Percentiles rank a stretch among this genome's conserved stretches.
phyloP scores from a whole-genome alignment of 225 moss, liverwort and hornwort species.

The Rhytidiadelphus loreus region DNA sequence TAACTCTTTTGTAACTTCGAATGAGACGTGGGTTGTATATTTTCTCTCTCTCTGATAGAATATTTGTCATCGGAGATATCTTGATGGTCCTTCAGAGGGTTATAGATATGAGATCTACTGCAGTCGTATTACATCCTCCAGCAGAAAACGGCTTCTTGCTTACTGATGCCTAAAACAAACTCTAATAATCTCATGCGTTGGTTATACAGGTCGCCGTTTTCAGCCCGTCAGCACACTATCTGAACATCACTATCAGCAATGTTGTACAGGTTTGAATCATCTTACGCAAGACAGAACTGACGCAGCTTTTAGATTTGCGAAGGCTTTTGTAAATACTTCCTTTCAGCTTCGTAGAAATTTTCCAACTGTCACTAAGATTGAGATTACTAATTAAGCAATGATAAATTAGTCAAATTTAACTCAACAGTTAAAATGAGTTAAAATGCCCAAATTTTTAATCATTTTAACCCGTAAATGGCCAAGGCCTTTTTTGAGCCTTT shows the following conservation, averaged over 20 bases:
- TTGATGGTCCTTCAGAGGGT: not conserved
- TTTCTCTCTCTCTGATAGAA: not conserved
- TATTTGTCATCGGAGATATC: not conserved
- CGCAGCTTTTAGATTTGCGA: not conserved
- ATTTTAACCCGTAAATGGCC: too few species aligned
- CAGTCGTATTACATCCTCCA: not conserved
- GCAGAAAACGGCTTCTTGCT: not conserved
- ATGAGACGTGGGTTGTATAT: not conserved
- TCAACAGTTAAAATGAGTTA: not conserved
- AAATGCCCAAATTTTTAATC: not conserved
- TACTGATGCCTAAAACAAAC: not conserved
- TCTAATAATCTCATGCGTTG: not conserved
- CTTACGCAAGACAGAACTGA: not conserved
- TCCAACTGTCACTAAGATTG: not conserved
- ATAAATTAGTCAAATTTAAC: not conserved
- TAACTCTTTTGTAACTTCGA: not conserved
- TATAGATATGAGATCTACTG: not conserved
- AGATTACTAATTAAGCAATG: not conserved
- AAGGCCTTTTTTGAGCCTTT: not conserved
- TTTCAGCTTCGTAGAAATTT: not conserved
- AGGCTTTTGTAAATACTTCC: not conserved
- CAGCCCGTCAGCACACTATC: conserved; percentile 54
- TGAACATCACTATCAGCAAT: conserved; percentile 66
- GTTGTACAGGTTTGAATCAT: conserved; percentile 41
- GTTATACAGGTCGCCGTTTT: conserved; percentile 60